These are phyloP conservation scores for Saccharomyces hybrid DNA, from an alignment of 1,139 yeast genomes.

Conservation along the genomic window DNA sequence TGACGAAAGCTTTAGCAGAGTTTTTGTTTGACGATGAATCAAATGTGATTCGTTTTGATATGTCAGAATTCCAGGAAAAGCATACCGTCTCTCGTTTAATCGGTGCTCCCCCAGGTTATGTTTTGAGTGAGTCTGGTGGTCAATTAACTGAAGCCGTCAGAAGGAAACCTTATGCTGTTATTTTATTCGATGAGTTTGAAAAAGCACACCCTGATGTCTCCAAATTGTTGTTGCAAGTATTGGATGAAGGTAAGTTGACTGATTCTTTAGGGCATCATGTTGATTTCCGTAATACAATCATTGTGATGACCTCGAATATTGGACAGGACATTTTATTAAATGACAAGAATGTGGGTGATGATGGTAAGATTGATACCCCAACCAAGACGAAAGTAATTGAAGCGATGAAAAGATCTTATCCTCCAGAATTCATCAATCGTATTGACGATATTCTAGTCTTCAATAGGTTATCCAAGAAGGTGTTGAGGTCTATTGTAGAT, in stretches of 20 bases:
- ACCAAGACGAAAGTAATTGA: conserved; percentile 55
- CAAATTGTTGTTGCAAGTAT: conserved; percentile 77
- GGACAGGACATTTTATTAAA: conserved; percentile 82
- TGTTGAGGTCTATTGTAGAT: conserved; percentile 72
- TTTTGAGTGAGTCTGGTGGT: conserved; percentile 87
- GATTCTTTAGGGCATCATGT: conserved; percentile 92
- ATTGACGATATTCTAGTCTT: conserved; percentile 85
- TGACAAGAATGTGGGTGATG: conserved; percentile 46
- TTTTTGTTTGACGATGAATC: conserved; percentile 83
- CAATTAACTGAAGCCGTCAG: conserved; percentile 94
- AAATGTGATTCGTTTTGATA: conserved; percentile 84
- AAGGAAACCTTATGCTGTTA: conserved; percentile 88
- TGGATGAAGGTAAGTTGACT: conserved; percentile 90
- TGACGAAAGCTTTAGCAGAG: conserved; percentile 85
- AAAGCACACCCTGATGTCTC: conserved; percentile 94
- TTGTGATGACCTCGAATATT: conserved; percentile 95
- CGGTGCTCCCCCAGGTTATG: conserved; percentile 98
- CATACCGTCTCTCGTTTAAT: conserved; percentile 83
- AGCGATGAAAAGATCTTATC: conserved; percentile 60
- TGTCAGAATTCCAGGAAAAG: conserved; percentile 96
- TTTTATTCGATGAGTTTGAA: conserved; percentile 91
- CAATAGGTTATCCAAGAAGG: conserved; percentile 71
- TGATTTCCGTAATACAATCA: conserved; percentile 87
- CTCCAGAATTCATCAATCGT: conserved; percentile 95
- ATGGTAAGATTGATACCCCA: conserved; percentile 40